Percentiles rank a stretch among this genome's conserved stretches.
These are phyloP conservation scores for Juglanconis oblonga DNA, from an alignment of 2,329 filamentous ascomycete species.

Conservation along the genomic window DNA sequence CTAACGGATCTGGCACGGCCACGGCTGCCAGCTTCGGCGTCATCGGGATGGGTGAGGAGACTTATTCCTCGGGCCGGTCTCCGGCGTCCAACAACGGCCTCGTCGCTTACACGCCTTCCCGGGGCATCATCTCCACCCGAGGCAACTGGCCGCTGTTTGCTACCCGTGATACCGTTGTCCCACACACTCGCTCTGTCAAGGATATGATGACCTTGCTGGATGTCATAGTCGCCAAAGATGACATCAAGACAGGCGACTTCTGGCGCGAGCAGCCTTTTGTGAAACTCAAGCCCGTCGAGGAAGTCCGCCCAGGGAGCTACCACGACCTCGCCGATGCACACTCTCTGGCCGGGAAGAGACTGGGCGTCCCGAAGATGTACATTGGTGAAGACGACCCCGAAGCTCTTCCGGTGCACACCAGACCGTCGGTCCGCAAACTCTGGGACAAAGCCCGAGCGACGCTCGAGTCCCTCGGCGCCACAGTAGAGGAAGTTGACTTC, in stretches of 20 bases:
- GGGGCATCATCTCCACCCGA: neutral
- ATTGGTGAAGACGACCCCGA: constrained; percentile 35
- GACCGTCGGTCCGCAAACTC: constrained; percentile 22
- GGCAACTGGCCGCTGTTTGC: constrained; percentile 7
- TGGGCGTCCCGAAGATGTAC: constrained; percentile 51
- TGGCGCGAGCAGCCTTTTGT: constrained; percentile 50
- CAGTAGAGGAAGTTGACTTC: constrained; percentile 41
- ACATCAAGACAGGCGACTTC: constrained; percentile 44
- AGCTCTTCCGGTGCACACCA: constrained; percentile 19
- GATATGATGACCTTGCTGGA: constrained; percentile 50
- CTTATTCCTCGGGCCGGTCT: constrained; percentile 53
- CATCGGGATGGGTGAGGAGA: constrained; percentile 54
- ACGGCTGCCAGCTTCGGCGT: constrained; percentile 48
- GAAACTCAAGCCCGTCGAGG: constrained; percentile 33
- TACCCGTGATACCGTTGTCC: neutral
- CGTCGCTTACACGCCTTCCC: constrained; percentile 9
- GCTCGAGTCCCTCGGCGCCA: constrained; percentile 39
- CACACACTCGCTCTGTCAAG: constrained; percentile 37
- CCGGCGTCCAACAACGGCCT: constrained; percentile 23
- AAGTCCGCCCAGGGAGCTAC: constrained; percentile 26
- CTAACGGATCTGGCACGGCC: constrained; percentile 52
- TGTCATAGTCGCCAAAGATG: constrained; percentile 43
- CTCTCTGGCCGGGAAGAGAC: constrained; percentile 39
- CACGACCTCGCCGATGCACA: constrained; percentile 26
- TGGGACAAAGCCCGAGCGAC: constrained; percentile 31